These are phyloP conservation scores for Flagelloscypha sp. DNA, from an alignment of 768 basidiomycete species.

Conservation along the genomic window DNA sequence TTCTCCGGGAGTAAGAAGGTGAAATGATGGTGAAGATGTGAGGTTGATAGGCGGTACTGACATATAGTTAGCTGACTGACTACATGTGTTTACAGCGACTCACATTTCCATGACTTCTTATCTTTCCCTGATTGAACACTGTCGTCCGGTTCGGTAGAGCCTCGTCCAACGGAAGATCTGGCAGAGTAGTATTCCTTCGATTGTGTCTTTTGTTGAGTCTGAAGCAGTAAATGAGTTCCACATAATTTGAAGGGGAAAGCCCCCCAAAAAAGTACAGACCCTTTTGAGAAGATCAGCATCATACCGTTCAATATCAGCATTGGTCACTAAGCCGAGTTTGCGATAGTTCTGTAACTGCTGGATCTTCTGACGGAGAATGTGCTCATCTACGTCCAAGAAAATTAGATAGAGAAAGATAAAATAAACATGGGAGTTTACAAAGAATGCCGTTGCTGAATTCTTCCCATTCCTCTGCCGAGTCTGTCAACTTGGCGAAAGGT, in stretches of 20 bases:
- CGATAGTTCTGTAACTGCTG: constrained; percentile 89
- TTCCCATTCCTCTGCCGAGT: constrained; percentile 90
- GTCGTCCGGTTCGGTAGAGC: no score
- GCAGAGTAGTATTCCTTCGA: no score
- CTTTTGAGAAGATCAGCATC: constrained; percentile 66
- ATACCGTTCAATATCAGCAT: constrained; percentile 88
- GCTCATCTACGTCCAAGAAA: constrained; percentile 55
- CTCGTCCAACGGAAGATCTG: no score
- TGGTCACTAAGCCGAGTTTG: constrained; percentile 71
- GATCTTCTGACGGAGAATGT: constrained; percentile 78
- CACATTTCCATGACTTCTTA: no score
- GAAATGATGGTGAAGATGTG: constrained; percentile 81
- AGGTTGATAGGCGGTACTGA: constrained; percentile 67
- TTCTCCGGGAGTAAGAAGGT: constrained; percentile 84
- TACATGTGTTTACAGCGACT: constrained; percentile 41
- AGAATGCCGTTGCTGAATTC: constrained; percentile 80
- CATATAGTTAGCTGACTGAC: constrained; percentile 3
- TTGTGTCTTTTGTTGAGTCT: no score
- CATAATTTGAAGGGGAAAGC: constrained; percentile 3
- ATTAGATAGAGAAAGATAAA: constrained; percentile 1
- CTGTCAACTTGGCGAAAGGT: constrained; percentile 84
- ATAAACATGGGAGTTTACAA: constrained; percentile 45
- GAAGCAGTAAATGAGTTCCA: constrained; percentile 7
- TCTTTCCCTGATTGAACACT: no score
- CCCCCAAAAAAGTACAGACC: constrained; percentile 49